Percentiles rank a stretch among this genome's conserved stretches.
phyloP scores from a whole-genome alignment of 257 asterid species.

The Penstemon davidsonii region DNA sequence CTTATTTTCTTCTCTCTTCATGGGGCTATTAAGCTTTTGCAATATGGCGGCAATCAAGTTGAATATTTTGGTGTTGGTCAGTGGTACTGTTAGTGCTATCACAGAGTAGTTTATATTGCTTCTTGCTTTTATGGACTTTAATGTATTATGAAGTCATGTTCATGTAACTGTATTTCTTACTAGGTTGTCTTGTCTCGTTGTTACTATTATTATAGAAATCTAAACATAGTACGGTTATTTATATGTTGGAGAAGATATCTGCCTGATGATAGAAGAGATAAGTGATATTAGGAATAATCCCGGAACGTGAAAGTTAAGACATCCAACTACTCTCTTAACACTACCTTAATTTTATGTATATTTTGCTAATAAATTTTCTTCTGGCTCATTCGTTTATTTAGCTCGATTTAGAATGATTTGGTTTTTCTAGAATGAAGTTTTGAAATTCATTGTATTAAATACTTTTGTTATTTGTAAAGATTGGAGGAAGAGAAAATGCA shows the following conservation, averaged over 20 bases:
- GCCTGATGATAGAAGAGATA: conserved; percentile 3
- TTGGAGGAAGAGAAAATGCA: conserved; percentile 45
- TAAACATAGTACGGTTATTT: conserved; percentile 5
- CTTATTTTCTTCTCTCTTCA: too few relatives aligned
- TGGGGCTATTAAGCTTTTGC: too few relatives aligned
- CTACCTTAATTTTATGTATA: background rate
- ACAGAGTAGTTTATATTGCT: too few relatives aligned
- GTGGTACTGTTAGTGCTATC: too few relatives aligned
- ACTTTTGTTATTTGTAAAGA: conserved; percentile 43
- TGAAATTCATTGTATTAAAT: conserved; percentile 22
- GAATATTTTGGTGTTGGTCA: too few relatives aligned
- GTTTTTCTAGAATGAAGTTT: conserved; percentile 10
- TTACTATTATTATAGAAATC: background rate
- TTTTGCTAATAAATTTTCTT: background rate
- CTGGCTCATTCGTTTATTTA: conserved; percentile 7
- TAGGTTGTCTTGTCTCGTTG: too few relatives aligned
- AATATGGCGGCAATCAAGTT: too few relatives aligned
- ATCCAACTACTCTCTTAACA: background rate
- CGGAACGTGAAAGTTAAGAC: background rate
- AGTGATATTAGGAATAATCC: background rate
- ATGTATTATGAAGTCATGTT: too few relatives aligned
- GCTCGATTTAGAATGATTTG: conserved; percentile 12
- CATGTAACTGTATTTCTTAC: too few relatives aligned
- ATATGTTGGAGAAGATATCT: background rate
- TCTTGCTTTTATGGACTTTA: too few relatives aligned